Percentiles rank a stretch among this genome's conserved stretches.
Evolutionary conservation across 2,329 filamentous ascomycete species (phyloP).

Genomic region (Microdochium trichocladiopsis): DNA sequence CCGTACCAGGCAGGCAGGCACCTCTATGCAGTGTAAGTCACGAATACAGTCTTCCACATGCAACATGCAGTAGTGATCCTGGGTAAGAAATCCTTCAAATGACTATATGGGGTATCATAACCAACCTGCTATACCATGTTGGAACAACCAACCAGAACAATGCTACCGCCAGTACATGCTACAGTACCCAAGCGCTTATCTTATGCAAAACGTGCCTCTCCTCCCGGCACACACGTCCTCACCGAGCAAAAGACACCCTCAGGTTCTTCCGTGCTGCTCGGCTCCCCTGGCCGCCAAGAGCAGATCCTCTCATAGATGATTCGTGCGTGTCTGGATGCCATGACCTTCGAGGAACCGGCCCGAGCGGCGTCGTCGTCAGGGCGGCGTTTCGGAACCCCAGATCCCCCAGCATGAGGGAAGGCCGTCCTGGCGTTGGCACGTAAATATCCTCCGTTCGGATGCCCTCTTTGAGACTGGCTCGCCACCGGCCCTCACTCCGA

Average conservation of each 20-base stretch:
- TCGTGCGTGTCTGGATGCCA: constrained; percentile 13
- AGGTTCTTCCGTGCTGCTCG: constrained; percentile 16
- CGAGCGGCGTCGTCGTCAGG: constrained; percentile 20
- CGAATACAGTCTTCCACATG: no score
- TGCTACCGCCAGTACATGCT: neutral
- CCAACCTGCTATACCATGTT: neutral
- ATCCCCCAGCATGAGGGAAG: constrained; percentile 16
- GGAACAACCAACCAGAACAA: neutral
- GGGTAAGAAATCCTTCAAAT: neutral
- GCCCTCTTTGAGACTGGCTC: constrained; percentile 4
- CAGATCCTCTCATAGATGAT: constrained; percentile 15
- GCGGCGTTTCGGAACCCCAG: constrained; percentile 12
- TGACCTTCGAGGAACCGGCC: constrained; percentile 16
- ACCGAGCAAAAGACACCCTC: constrained; percentile 15
- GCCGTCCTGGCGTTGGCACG: constrained; percentile 21
- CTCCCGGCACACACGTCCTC: neutral
- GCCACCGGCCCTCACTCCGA: neutral
- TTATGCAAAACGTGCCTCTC: neutral
- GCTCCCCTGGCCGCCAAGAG: constrained; percentile 11
- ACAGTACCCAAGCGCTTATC: neutral
- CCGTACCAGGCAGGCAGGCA: no score
- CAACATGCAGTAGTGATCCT: no score
- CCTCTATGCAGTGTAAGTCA: no score
- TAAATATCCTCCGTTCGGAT: constrained; percentile 11
- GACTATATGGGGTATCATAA: neutral